Conservation (phyloP, 768 basidiomycete species). For the Tricholoma saponaceum region DNA sequence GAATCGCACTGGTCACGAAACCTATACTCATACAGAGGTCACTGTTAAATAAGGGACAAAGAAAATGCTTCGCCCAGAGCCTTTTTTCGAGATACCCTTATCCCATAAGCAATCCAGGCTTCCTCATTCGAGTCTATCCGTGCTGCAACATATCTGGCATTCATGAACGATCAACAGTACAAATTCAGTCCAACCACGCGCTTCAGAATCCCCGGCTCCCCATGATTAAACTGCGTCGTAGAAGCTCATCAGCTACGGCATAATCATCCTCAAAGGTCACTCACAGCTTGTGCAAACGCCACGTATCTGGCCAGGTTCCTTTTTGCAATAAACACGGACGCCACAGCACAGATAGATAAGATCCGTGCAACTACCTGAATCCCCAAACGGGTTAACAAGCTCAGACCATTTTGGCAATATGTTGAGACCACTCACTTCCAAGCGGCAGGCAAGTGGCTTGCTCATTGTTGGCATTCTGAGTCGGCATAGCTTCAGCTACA, state of each 20-base stretch:
- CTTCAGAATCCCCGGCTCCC: neutral
- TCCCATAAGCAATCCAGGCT: neutral
- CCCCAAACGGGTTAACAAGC: neutral
- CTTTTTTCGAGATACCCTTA: too few species aligned
- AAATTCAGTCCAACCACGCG: neutral
- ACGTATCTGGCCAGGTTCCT: neutral
- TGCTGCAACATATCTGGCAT: neutral
- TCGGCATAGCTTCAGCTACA: neutral
- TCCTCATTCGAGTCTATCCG: neutral
- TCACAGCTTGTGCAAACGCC: neutral
- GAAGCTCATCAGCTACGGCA: neutral
- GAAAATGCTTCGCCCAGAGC: too few species aligned
- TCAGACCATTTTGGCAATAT: neutral
- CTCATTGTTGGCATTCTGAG: neutral
- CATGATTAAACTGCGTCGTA: neutral
- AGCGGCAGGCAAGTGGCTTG: neutral
- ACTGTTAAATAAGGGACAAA: too few species aligned
- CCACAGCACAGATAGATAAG: neutral
- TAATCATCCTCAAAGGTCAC: neutral
- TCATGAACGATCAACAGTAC: neutral
- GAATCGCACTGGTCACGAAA: too few species aligned
- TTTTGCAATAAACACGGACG: neutral
- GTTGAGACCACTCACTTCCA: neutral
- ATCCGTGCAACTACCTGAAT: neutral
- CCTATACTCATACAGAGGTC: too few species aligned